A percentile compares a stretch with the other conserved stretches of the same genome.
Conservation (phyloP, 2,329 filamentous ascomycete genomes). For the Sporothrix protearum region DNA sequence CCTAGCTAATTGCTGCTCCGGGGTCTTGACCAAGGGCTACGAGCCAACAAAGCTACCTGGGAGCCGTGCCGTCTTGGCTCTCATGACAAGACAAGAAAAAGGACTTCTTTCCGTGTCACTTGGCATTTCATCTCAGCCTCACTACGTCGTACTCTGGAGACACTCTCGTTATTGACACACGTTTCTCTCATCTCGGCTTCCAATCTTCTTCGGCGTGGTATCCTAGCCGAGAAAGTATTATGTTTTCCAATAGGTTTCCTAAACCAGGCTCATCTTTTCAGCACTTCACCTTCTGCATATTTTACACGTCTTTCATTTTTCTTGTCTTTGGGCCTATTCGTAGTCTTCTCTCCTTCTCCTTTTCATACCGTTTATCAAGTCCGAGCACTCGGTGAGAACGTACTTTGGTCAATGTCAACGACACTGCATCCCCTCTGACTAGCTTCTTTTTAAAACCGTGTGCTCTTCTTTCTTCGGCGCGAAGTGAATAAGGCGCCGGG, state of each 20-base stretch:
- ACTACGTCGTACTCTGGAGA: not conserved
- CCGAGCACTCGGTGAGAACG: not conserved
- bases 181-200: not conserved
- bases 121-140: constrained; percentile 2
- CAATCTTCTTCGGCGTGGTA: not conserved
- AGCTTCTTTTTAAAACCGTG: too few relatives aligned
- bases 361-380: not conserved
- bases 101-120: not conserved
- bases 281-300: not conserved
- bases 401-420: not conserved
- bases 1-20: not conserved
- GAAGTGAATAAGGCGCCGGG: not conserved
- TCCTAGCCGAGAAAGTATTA: not conserved
- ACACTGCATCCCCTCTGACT: too few relatives aligned
- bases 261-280: not conserved
- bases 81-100: not conserved
- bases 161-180: not conserved
- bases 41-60: not conserved
- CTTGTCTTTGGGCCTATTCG: not conserved
- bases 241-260: not conserved
- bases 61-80: not conserved
- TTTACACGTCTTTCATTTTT: not conserved
- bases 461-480: not conserved
- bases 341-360: not conserved
- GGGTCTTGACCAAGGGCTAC: too few relatives aligned